Base-by-base conservation (phyloP, 2,329 filamentous ascomycete species). In the Thelonectria blattea region DNA sequence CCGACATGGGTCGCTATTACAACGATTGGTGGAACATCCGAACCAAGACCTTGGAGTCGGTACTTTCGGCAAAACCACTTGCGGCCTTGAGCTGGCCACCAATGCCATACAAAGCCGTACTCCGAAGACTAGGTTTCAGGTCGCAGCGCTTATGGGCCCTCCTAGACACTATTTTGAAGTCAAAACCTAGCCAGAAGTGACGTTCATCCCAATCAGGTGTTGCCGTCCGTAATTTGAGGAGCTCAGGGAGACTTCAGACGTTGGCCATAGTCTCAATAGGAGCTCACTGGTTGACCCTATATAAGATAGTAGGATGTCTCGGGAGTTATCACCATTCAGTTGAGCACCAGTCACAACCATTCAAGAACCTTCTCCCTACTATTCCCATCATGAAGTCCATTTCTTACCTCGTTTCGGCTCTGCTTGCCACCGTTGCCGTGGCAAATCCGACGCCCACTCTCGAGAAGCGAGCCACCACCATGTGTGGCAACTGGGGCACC, bases 401-500 rank as follows among this genome's bases (percentile, higher is more conserved):
- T 46, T 52, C 65, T 6, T 52, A 55, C 37, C 15, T 73, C 50
- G 47, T 69, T 27, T 69, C 72, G 50, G 68, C 71, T 52, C 54
- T 74, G 42, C 63, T 77, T 57, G 72, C 71, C 65, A 69, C 68
- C 48, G 54, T 64, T 24, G 72, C 67, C 22, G 60, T 67, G 27
- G 72, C 73, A 17, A 64, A 65, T 17, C 73, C 74, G 12, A 69
- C 71, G n/a, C 68, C 71, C 18, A 65, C 67, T 14, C 52, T 77
- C 47, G 70, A 76, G 32, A 74, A 77, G 64, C 72, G 77, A 27
- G 73, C 72, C 47, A 69, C 68, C 3, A 66, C 68, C 51, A 68
- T 68, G 66, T 82, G 80, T 59, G 79, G 73, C 15, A 72, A 78
- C 61, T 82, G 71, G 62, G 79, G 70, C 41, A 73, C 75, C 5